Percentiles rank a stretch among this genome's conserved stretches.
Evolutionary conservation across 306 rosid genomes (phyloP).

Genomic region (Inga laurina): DNA sequence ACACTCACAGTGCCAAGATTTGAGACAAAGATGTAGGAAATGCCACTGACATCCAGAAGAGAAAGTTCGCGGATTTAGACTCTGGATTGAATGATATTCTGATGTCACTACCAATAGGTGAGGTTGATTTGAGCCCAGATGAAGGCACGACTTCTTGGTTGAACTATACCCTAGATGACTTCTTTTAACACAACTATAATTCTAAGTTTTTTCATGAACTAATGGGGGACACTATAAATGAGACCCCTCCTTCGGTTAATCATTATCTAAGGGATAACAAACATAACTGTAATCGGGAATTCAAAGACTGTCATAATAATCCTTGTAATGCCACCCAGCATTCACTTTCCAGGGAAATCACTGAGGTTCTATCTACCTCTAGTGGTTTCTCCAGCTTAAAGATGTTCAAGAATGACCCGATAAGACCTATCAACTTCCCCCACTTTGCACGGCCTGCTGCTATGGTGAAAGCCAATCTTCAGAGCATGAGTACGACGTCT

Average conservation of each 20-base stretch:
- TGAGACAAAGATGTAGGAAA: conserved; percentile 65
- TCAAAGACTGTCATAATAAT: conserved; percentile 48
- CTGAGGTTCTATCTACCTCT: conserved; percentile 48
- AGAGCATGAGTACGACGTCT: conserved; percentile 46
- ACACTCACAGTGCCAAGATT: conserved; percentile 52
- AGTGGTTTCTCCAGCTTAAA: conserved; percentile 50
- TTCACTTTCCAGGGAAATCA: conserved; percentile 39
- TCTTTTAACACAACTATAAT: conserved; percentile 62
- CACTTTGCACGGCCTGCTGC: conserved; percentile 89
- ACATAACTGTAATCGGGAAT: conserved; percentile 45
- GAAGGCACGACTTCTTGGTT: conserved; percentile 80
- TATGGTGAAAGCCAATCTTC: conserved; percentile 63
- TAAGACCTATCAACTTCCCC: conserved; percentile 68
- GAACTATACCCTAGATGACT: conserved; percentile 68
- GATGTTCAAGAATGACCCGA: conserved; percentile 55
- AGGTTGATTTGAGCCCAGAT: conserved; percentile 59
- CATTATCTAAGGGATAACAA: conserved; percentile 50
- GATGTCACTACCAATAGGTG: conserved; percentile 62
- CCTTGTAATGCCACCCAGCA: conserved; percentile 42
- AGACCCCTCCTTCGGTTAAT: conserved; percentile 40
- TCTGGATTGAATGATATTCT: conserved; percentile 62
- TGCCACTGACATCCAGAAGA: conserved; percentile 46
- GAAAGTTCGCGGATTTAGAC: conserved; percentile 54
- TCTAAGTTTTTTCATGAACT: conserved; percentile 70
- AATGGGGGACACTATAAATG: conserved; percentile 54